Percentiles rank a stretch among this genome's conserved stretches.
Conservation (phyloP, 2,329 filamentous ascomycete genomes). For the Colletotrichum simmondsii region DNA sequence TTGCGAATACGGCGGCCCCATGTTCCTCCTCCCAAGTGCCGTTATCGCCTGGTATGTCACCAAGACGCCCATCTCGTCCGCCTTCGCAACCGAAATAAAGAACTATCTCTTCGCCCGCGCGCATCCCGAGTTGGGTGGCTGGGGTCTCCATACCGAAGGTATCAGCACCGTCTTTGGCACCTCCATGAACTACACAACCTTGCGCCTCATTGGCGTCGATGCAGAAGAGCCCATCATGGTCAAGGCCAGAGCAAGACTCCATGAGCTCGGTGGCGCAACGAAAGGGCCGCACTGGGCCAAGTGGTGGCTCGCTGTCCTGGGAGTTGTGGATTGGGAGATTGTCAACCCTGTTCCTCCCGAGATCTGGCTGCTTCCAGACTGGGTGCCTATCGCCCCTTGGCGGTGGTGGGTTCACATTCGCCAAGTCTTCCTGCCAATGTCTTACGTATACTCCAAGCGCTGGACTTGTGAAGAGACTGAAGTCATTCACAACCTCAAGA, state of each 20-base stretch:
- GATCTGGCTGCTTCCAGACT: conserved; percentile 91
- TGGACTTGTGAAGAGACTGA: conserved; percentile 83
- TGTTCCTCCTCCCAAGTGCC: conserved; percentile 91
- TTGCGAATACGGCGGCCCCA: conserved; percentile 96
- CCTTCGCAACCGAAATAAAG: conserved; percentile 87
- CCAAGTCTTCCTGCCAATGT: conserved; percentile 95
- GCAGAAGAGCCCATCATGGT: conserved; percentile 87
- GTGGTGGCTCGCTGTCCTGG: conserved; percentile 89
- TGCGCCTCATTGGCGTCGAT: conserved; percentile 85
- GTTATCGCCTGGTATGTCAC: conserved; percentile 91
- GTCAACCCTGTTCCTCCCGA: conserved; percentile 96
- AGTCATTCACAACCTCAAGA: conserved; percentile 75
- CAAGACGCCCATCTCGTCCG: conserved; percentile 83
- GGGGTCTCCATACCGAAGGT: conserved; percentile 95
- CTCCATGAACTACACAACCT: conserved; percentile 83
- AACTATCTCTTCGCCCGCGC: conserved; percentile 91
- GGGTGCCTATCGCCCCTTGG: conserved; percentile 91
- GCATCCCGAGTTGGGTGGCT: conserved; percentile 90
- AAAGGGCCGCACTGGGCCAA: conserved; percentile 96
- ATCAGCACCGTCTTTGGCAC: conserved; percentile 94
- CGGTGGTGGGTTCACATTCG: conserved; percentile 99
- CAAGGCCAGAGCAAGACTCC: conserved; percentile 83
- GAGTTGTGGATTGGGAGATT: conserved; percentile 87
- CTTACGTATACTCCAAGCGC: conserved; percentile 85
- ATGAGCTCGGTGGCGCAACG: conserved; percentile 86